Base-by-base conservation (phyloP, 441 rosid genomes). In the Caryocar brasiliense region DNA sequence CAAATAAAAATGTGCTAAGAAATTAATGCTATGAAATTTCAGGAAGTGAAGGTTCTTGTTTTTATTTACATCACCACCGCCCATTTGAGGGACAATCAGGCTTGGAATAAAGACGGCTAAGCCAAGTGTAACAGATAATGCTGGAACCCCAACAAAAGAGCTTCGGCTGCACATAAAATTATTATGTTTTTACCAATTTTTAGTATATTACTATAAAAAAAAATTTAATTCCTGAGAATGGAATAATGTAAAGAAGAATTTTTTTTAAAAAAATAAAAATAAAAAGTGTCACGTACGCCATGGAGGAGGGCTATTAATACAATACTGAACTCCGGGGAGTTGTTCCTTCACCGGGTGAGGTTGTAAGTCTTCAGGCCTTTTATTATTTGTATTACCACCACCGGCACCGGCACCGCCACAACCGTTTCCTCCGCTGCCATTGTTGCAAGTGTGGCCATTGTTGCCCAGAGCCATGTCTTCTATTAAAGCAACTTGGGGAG, bases 1-100 rank as follows among this genome's bases (percentile, higher is more conserved):
- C n/a, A 19, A 43, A 40, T 33, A 26, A 7, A 58, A 44, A 19
- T 18, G 7, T 0, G 11, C 9, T 4, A 36, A 46, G 19, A 26
- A 45, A 19, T 51, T 3, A 24, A 3, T 8, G 2, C n/a, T 15
- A 11, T 24, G 2, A 10, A 22, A 32, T 3, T 11, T 22, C 2
- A 2, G 6, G 17, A 32, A 8, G 2, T 29, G 8, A 4, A 4
- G 32, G 8, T 28, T 28, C 32, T 28, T 28, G 8, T 28, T 28
- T 8, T 28, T 28, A 5, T 28, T 72, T 76, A 84, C 90, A 63
- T 71, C 60, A 12, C 79, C 73, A 40, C 91, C 94, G 27, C 94
- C 88, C 96, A 84, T 87, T 51, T 62, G 75, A 70, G 94, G 94
- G 52, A 87, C 91, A 25, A 87, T 45, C 20, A 83, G 37, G 73